These are phyloP conservation scores for Fusarium succisae DNA, from an alignment of 2,329 filamentous ascomycete species.

Conservation along the genomic window DNA sequence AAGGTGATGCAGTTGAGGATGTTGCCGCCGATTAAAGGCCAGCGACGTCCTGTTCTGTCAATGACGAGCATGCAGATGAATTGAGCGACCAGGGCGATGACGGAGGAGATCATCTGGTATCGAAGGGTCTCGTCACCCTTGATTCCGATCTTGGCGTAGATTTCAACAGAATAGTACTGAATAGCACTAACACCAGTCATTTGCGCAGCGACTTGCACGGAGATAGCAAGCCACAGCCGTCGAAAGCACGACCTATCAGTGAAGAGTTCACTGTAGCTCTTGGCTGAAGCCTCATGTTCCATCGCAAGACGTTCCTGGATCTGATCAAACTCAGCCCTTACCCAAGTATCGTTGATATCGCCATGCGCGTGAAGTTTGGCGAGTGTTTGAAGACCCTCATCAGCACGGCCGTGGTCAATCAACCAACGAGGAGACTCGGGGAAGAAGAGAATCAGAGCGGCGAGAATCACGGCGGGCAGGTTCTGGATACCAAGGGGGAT, in stretches of 20 bases:
- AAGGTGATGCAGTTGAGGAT: constrained; percentile 71
- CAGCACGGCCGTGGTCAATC: constrained; percentile 71
- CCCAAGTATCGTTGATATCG: constrained; percentile 71
- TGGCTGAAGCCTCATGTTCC: constrained; percentile 75
- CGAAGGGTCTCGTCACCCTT: constrained; percentile 66
- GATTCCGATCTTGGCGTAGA: constrained; percentile 61
- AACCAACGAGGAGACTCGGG: constrained; percentile 50
- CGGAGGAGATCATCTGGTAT: constrained; percentile 77
- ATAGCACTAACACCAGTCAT: constrained; percentile 80
- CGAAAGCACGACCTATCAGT: constrained; percentile 69
- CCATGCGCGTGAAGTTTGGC: constrained; percentile 76
- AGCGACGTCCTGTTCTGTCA: constrained; percentile 74
- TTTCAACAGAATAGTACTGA: constrained; percentile 75
- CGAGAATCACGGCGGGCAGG: constrained; percentile 25
- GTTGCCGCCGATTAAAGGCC: constrained; percentile 76
- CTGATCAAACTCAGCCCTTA: constrained; percentile 74
- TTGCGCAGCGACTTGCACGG: constrained; percentile 74
- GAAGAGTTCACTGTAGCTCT: constrained; percentile 72
- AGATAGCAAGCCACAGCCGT: constrained; percentile 72
- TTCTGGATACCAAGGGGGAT: constrained; percentile 33
- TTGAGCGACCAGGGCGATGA: constrained; percentile 54
- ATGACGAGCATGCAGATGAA: constrained; percentile 70
- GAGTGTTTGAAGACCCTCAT: constrained; percentile 71
- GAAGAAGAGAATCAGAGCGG: constrained; percentile 32
- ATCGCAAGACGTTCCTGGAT: constrained; percentile 72